Evolutionary conservation across 164 flowering plant genomes (phyloP).

Genomic region (Magnolia kwangsiensis): DNA sequence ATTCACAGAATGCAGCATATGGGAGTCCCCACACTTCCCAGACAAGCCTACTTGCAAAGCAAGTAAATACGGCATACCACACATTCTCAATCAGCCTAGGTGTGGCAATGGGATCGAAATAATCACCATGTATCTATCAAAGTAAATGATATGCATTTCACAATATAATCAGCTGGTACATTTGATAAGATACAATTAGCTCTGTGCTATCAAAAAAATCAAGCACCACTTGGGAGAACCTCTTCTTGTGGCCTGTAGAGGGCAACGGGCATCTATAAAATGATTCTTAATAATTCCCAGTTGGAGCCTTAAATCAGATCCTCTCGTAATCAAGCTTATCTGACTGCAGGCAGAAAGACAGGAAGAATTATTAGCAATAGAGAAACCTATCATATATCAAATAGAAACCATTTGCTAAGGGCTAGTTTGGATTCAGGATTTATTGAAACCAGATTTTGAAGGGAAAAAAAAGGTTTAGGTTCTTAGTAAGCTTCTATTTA

Average conservation of each 20-base stretch:
- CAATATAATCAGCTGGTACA: not conserved
- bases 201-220: not conserved
- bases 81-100: no score
- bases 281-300: not conserved
- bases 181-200: not conserved
- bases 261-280: not conserved
- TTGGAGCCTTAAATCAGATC: constrained; percentile 10
- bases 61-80: no score
- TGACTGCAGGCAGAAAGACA: constrained; percentile 20
- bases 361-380: not conserved
- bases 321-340: constrained; percentile 33
- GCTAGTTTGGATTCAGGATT: not conserved
- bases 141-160: not conserved
- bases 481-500: no score
- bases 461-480: not conserved
- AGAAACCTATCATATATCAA: not conserved
- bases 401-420: not conserved
- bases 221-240: not conserved
- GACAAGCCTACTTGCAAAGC: no score
- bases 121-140: no score
- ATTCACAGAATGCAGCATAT: no score
- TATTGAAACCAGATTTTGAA: not conserved
- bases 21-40: no score
- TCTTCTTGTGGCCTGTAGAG: not conserved
- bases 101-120: no score